Conservation (phyloP, 2,329 filamentous ascomycete genomes). For the Fonsecaea erecta region DNA sequence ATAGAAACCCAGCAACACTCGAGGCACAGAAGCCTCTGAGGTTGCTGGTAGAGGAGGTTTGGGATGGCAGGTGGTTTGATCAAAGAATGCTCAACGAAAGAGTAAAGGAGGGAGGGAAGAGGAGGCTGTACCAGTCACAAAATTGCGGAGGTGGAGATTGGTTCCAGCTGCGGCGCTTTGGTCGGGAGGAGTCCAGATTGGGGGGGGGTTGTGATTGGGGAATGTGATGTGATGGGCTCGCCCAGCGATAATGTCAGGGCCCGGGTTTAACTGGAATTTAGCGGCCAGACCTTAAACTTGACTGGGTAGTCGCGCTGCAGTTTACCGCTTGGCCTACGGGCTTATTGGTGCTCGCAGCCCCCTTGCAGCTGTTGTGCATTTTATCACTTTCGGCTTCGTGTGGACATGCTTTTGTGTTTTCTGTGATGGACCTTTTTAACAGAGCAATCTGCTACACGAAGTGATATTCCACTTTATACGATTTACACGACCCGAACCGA, state of each 20-base stretch:
- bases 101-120: conserved; percentile 8
- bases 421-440: not conserved
- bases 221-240: not conserved
- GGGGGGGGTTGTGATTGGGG: not conserved
- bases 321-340: not conserved
- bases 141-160: conserved; percentile 11
- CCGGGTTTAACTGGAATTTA: conserved; percentile 1
- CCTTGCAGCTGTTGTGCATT: not conserved
- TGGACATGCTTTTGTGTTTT: not conserved
- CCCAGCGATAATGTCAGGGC: conserved; percentile 18
- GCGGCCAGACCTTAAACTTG: conserved; percentile 3
- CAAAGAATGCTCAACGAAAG: conserved; percentile 4
- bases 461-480: not conserved
- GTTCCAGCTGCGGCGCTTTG: not conserved
- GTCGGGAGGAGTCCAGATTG: conserved; percentile 1
- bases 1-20: conserved; percentile 26
- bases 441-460: not conserved
- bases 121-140: conserved; percentile 4
- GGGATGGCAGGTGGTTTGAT: conserved; percentile 1
- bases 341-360: conserved; percentile 6
- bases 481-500: not conserved
- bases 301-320: not conserved
- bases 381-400: not conserved
- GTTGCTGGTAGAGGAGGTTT: conserved; percentile 17
- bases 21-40: conserved; percentile 20